These are phyloP conservation scores for Hypoxylon sp. DNA, from an alignment of 2,329 filamentous ascomycete genomes.

Conservation along the genomic window DNA sequence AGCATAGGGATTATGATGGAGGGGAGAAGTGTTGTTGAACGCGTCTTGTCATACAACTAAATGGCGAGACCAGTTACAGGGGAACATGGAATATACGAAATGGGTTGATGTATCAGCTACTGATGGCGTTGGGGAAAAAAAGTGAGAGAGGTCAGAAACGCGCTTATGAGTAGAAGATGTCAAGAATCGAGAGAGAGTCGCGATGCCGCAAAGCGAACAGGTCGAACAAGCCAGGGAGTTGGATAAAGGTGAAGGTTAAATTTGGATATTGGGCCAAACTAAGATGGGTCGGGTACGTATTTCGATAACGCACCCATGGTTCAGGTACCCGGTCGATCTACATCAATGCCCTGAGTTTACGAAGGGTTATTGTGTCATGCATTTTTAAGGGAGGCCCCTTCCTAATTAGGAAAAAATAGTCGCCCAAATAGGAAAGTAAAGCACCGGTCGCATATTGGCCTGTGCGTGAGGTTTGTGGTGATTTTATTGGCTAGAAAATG, in stretches of 20 bases:
- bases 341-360: no score
- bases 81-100: neutral
- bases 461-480: no score
- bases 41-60: constrained; percentile 14
- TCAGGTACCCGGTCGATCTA: no score
- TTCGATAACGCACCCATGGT: no score
- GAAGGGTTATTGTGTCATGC: no score
- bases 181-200: constrained; percentile 12
- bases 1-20: neutral
- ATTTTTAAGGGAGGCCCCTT: no score
- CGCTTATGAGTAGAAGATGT: neutral
- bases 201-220: constrained; percentile 5
- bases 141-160: neutral
- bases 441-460: no score
- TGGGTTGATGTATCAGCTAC: constrained; percentile 9
- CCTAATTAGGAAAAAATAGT: no score
- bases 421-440: no score
- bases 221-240: neutral
- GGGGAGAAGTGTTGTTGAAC: constrained; percentile 10
- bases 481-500: no score
- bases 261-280: neutral
- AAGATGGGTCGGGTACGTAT: neutral
- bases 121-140: neutral
- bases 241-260: neutral
- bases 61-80: neutral